Percentiles rank a stretch among this genome's conserved stretches.
These are phyloP conservation scores for Lepiota brunneoincarnata DNA, from an alignment of 768 basidiomycete species.

Conservation along the genomic window DNA sequence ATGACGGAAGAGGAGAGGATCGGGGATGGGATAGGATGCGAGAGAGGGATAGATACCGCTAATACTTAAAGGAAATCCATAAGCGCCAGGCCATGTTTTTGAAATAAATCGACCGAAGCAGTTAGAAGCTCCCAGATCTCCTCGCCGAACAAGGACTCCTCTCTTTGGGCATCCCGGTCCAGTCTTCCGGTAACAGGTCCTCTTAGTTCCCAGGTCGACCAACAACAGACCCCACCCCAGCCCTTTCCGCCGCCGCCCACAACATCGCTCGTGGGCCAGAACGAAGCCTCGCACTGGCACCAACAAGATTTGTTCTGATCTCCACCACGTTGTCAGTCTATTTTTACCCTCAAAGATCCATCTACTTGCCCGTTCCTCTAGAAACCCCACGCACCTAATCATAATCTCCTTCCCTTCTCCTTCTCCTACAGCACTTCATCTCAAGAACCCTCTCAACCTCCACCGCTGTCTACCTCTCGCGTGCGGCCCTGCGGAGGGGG, in stretches of 20 bases:
- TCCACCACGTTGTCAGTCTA: conserved; percentile 5
- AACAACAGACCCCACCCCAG: neutral
- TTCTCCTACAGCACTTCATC: neutral
- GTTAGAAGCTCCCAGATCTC: conserved; percentile 2
- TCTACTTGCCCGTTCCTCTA: neutral
- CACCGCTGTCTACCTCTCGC: neutral
- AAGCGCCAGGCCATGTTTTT: conserved; percentile 5
- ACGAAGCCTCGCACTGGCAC: neutral
- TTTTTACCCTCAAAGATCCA: neutral
- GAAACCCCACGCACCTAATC: neutral
- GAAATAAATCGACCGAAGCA: neutral
- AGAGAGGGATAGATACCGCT: conserved; percentile 1
- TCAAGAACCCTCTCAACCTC: neutral
- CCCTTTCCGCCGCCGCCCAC: neutral
- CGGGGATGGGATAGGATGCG: neutral
- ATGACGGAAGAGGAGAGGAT: conserved; percentile 12
- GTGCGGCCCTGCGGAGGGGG: neutral
- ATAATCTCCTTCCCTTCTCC: neutral
- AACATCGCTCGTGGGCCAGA: neutral
- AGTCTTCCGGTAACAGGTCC: neutral
- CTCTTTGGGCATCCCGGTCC: conserved; percentile 2
- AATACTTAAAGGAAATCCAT: conserved; percentile 12
- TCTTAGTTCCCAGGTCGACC: neutral
- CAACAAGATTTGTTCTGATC: conserved; percentile 1
- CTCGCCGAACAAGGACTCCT: neutral